These are phyloP conservation scores for Boletus barrowsii DNA, from an alignment of 768 basidiomycete species.

Conservation along the genomic window DNA sequence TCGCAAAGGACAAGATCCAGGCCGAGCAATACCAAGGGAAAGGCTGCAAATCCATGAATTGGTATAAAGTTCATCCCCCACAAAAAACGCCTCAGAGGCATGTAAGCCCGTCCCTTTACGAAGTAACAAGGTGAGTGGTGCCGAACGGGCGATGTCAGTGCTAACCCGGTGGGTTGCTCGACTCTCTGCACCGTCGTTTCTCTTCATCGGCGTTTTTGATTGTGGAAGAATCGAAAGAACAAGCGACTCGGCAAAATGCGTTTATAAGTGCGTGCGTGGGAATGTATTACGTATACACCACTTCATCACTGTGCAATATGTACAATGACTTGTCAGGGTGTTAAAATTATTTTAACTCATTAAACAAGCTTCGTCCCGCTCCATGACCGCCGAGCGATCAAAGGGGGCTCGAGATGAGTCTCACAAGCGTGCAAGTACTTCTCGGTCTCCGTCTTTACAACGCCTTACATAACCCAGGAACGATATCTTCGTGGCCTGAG, in stretches of 20 bases:
- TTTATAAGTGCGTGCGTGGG: slow-evolving; percentile 17
- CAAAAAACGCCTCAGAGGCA: slow-evolving; percentile 50
- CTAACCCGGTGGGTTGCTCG: slow-evolving; percentile 49
- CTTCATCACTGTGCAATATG: no score
- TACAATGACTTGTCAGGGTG: background rate
- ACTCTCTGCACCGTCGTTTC: slow-evolving; percentile 54
- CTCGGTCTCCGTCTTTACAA: no score
- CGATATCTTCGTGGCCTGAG: no score
- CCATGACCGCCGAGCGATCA: no score
- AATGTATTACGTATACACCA: slow-evolving; percentile 15
- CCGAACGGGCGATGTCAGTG: slow-evolving; percentile 66
- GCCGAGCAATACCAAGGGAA: no score
- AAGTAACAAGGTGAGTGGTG: slow-evolving; percentile 57
- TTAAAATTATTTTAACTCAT: no score
- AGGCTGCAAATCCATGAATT: no score
- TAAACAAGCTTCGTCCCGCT: no score
- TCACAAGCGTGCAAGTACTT: no score
- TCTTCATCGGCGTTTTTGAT: slow-evolving; percentile 52
- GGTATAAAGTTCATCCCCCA: background rate
- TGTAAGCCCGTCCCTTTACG: slow-evolving; percentile 55
- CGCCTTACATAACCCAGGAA: no score
- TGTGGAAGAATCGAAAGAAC: slow-evolving; percentile 41
- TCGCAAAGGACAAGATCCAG: no score
- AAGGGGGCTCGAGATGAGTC: no score
- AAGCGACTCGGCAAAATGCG: background rate